Base-by-base conservation (phyloP, 1,284 basidiomycete genomes). In the Sparassis latifolia region DNA sequence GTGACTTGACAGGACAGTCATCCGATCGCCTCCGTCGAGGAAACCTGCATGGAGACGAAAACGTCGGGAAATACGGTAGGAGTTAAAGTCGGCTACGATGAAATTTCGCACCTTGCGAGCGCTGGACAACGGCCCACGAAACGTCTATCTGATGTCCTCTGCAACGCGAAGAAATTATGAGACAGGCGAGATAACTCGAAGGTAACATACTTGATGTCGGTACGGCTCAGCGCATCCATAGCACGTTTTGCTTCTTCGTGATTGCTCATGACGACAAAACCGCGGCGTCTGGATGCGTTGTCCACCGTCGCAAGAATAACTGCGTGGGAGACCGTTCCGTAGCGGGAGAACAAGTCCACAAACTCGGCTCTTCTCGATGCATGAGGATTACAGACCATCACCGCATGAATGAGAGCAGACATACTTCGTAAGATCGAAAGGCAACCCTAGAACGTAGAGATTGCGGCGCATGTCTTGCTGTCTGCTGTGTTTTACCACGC, bases 51-150 rank as follows among this genome's bases (percentile, higher is more conserved):
- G 2, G 2, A 33, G 28, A 2, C 27, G 12, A 28, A 42, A 2
- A 49, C 29, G 10, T 7, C 4, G 37, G 20, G 9, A 29, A 2
- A 39, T 9, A 33, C 28, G 30, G 9, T 6, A 20, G 33, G 3
- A 12, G 41, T 42, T 28, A 9, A 33, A 33, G 6, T 30, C 2
- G 10, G 3, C 33, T 27, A 7, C 20, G 5, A 42, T 29, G n/a
- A 30, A n/a, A 47, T 32, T 32, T 52, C 54, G 28, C 47, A 84
- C 86, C 86, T 74, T 85, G 80, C 51, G 86, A 89, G 45, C 86
- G 83, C 58, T 89, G 86, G 39, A 89, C 86, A 32, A 89, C 86
- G 20, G 86, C 86, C 86, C 86, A 89, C 2, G 86, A 89, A 47
- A 89, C 77, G 61, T 89, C 86, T 42, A 89, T 77, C 28, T 74